Conservation (phyloP, 768 basidiomycete species). For the Boletus edulis region DNA sequence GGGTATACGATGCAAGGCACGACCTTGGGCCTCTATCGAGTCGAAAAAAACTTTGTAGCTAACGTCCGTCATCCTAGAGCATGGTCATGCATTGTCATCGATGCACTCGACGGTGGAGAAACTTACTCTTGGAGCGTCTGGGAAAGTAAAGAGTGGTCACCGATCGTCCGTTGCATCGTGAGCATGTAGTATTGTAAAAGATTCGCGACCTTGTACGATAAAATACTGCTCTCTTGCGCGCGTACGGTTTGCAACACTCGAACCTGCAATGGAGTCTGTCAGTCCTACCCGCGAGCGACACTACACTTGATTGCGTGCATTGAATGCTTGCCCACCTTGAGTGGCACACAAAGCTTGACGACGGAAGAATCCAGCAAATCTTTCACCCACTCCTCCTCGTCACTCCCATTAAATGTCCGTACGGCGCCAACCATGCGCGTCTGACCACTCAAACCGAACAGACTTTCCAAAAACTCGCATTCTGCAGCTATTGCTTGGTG, state of each 20-base stretch:
- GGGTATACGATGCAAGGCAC: conserved; percentile 52
- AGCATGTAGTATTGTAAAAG: conserved; percentile 92
- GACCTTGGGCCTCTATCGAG: conserved; percentile 81
- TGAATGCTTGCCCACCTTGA: conserved; percentile 55
- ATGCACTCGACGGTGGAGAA: too few relatives aligned
- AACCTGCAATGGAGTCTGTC: conserved; percentile 42
- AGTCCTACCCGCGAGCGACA: not conserved
- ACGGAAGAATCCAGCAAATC: conserved; percentile 81
- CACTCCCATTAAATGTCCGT: conserved; percentile 49
- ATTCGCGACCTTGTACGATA: conserved; percentile 90
- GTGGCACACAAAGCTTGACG: conserved; percentile 81
- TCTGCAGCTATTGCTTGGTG: conserved; percentile 96
- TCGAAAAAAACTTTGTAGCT: conserved; percentile 87
- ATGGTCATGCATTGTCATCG: not conserved
- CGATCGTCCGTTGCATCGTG: conserved; percentile 92
- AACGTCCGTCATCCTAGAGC: conserved; percentile 67
- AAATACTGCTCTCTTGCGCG: conserved; percentile 90
- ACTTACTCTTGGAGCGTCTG: conserved; percentile 76
- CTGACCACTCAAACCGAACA: conserved; percentile 65
- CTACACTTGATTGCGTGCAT: not conserved
- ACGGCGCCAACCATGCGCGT: conserved; percentile 74
- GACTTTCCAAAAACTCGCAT: conserved; percentile 85
- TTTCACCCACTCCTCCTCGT: conserved; percentile 77
- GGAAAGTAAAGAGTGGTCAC: conserved; percentile 75
- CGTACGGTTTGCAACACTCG: conserved; percentile 92